Percentiles rank a stretch among this genome's conserved stretches.
Evolutionary conservation across 306 rosid genomes (phyloP).

Genomic region (Luffa acutangula): DNA sequence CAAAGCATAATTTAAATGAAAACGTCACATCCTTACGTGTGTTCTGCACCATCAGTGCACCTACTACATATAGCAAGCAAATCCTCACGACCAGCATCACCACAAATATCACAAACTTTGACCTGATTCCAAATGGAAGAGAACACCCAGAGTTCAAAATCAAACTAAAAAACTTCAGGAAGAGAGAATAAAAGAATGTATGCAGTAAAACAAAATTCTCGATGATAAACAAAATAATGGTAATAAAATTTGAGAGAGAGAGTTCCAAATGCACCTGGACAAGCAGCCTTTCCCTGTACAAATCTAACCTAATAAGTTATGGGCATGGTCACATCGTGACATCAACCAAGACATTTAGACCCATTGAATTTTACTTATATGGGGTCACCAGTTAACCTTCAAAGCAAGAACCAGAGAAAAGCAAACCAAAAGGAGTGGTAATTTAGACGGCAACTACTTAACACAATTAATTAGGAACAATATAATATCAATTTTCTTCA

Average conservation of each 20-base stretch:
- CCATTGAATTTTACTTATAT: neutral
- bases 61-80: constrained; percentile 77
- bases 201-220: neutral
- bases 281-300: neutral
- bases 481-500: neutral
- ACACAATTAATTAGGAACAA: neutral
- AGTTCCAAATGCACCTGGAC: neutral
- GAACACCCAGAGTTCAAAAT: constrained; percentile 9
- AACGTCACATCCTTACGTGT: constrained; percentile 48
- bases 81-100: constrained; percentile 91
- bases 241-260: neutral
- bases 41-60: constrained; percentile 97
- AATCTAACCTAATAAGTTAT: neutral
- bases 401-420: neutral
- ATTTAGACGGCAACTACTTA: neutral
- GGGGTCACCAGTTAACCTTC: neutral
- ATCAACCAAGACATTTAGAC: neutral
- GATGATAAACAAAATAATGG: neutral
- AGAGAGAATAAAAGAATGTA: neutral
- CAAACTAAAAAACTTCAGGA: neutral
- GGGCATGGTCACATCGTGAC: neutral
- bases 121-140: constrained; percentile 39
- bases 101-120: constrained; percentile 93
- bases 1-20: constrained; percentile 4
- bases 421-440: neutral